Conservation (phyloP, 495 filamentous ascomycete genomes). For the Xylaria scruposa region DNA sequence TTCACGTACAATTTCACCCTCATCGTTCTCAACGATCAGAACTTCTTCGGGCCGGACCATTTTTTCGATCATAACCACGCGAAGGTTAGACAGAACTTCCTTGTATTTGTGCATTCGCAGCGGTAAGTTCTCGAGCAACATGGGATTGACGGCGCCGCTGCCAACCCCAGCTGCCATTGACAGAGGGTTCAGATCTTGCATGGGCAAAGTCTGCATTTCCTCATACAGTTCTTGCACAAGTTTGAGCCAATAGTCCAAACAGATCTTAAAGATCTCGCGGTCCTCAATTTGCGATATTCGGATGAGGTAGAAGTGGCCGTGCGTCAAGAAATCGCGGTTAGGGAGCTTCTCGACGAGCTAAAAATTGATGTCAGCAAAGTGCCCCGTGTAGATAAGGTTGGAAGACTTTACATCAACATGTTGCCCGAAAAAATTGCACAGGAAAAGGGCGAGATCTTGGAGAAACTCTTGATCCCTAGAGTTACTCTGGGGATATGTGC, state of each 20-base stretch:
- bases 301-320: slow-evolving; percentile 97
- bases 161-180: slow-evolving; percentile 66
- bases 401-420: slow-evolving; percentile 77
- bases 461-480: slow-evolving; percentile 96
- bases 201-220: slow-evolving; percentile 94
- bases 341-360: slow-evolving; percentile 95
- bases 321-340: slow-evolving; percentile 90
- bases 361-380: slow-evolving; percentile 36
- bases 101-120: slow-evolving; percentile 97
- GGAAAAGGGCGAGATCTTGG: slow-evolving; percentile 92
- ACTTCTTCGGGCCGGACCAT: slow-evolving; percentile 99
- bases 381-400: background rate
- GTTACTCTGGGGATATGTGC: slow-evolving; percentile 87
- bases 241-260: slow-evolving; percentile 98
- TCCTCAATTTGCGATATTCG: slow-evolving; percentile 98
- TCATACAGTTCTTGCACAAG: slow-evolving; percentile 98
- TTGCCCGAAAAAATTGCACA: slow-evolving; percentile 93
- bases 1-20: slow-evolving; percentile 97
- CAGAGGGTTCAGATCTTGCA: slow-evolving; percentile 88
- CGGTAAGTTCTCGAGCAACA: slow-evolving; percentile 81
- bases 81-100: slow-evolving; percentile 89
- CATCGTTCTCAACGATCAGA: slow-evolving; percentile 98
- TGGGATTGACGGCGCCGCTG: slow-evolving; percentile 81
- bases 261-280: slow-evolving; percentile 99
- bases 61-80: slow-evolving; percentile 99